Percentiles rank a stretch among this genome's conserved stretches.
Conservation (phyloP, 2,329 filamentous ascomycete genomes). For the Ophiostoma sp. region DNA sequence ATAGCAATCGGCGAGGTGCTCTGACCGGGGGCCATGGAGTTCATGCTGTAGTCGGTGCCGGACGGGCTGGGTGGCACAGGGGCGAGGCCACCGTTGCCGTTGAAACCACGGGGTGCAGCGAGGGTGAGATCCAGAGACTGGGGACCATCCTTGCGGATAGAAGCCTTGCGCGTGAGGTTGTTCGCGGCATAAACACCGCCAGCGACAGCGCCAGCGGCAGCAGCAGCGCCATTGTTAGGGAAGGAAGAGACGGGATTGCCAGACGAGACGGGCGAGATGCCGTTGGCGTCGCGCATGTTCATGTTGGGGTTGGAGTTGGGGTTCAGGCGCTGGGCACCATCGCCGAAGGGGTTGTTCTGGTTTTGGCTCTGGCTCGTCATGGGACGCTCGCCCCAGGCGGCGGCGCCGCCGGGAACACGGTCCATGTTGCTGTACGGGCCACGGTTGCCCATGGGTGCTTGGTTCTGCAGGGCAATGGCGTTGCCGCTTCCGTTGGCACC, state of each 20-base stretch:
- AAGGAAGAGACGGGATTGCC: slow-evolving; percentile 9
- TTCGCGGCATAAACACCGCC: slow-evolving; percentile 38
- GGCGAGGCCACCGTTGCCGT: slow-evolving; percentile 27
- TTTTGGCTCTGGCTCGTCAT: slow-evolving; percentile 44
- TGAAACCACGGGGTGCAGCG: slow-evolving; percentile 32
- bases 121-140: slow-evolving; percentile 52
- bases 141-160: slow-evolving; percentile 49
- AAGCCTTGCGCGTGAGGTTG: slow-evolving; percentile 49
- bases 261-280: slow-evolving; percentile 31
- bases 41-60: slow-evolving; percentile 57
- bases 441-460: slow-evolving; percentile 28
- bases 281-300: slow-evolving; percentile 21
- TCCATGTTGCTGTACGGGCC: slow-evolving; percentile 23
- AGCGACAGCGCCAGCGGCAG: slow-evolving; percentile 37
- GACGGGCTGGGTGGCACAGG: slow-evolving; percentile 52
- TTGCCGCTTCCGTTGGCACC: slow-evolving; percentile 27
- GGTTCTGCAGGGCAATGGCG: slow-evolving; percentile 36
- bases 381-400: slow-evolving; percentile 44
- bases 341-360: slow-evolving; percentile 64
- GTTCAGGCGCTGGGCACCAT: slow-evolving; percentile 48
- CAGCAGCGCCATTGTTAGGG: slow-evolving; percentile 20
- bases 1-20: slow-evolving; percentile 42
- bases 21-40: slow-evolving; percentile 47
- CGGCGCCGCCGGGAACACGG: slow-evolving; percentile 26
- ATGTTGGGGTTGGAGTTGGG: slow-evolving; percentile 22